These are phyloP conservation scores for Circinella minor DNA, from an alignment of 371 early-diverging fungal species.

Conservation along the genomic window DNA sequence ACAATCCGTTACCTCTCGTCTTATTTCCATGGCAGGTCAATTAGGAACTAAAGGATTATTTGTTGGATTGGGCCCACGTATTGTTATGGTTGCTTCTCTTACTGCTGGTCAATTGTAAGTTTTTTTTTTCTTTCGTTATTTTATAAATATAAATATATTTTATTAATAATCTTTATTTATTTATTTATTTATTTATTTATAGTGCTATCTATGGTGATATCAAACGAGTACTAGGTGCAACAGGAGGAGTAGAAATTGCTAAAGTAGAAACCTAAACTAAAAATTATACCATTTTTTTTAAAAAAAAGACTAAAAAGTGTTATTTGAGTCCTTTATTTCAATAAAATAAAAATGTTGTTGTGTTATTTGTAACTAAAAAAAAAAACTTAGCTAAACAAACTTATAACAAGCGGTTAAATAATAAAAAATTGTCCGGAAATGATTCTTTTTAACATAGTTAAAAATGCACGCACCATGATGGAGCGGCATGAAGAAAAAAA, in stretches of 20 bases:
- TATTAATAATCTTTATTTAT: slow-evolving; percentile 13
- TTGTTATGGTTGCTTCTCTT: slow-evolving; percentile 81
- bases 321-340: too few relatives aligned
- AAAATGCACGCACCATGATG: too few relatives aligned
- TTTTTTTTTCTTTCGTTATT: neutral
- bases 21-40: slow-evolving; percentile 62
- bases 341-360: too few relatives aligned
- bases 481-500: too few relatives aligned
- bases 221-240: slow-evolving; percentile 73
- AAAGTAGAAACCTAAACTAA: slow-evolving; percentile 14
- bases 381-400: too few relatives aligned
- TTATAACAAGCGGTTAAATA: too few relatives aligned
- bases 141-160: slow-evolving; percentile 19
- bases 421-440: too few relatives aligned
- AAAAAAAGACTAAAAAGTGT: too few relatives aligned
- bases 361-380: too few relatives aligned
- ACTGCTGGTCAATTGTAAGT: slow-evolving; percentile 69
- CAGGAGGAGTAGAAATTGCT: slow-evolving; percentile 66
- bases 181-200: neutral
- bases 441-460: too few relatives aligned
- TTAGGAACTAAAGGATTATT: slow-evolving; percentile 69
- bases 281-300: too few relatives aligned
- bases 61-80: slow-evolving; percentile 76
- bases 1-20: slow-evolving; percentile 61
- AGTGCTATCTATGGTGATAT: slow-evolving; percentile 66